Conservation (phyloP, 2,329 filamentous ascomycete species). For the Magnaporthiopsis incrustans region DNA sequence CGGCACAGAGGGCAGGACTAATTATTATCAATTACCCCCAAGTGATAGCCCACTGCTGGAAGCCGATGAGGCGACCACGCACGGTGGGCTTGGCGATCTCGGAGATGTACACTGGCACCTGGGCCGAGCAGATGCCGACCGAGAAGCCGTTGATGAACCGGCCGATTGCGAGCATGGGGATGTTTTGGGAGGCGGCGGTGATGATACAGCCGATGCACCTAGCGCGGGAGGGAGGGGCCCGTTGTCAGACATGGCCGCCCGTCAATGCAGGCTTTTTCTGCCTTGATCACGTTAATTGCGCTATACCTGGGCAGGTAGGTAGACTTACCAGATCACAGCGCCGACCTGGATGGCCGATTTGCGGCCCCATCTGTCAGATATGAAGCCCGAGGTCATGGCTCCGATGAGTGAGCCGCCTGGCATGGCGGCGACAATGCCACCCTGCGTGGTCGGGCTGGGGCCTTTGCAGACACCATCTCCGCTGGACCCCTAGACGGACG, state of each 20-base stretch:
- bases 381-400: constrained; percentile 48
- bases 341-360: constrained; percentile 44
- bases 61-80: constrained; percentile 33
- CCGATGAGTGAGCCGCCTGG: constrained; percentile 62
- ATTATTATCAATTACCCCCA: constrained; percentile 19
- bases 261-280: constrained; percentile 16
- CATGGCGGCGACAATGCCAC: constrained; percentile 64
- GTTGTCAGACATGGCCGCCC: not conserved
- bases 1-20: too few relatives aligned
- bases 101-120: constrained; percentile 64
- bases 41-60: constrained; percentile 38
- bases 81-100: constrained; percentile 48
- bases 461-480: constrained; percentile 37
- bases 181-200: constrained; percentile 35
- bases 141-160: constrained; percentile 64
- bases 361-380: constrained; percentile 45
- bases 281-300: too few relatives aligned
- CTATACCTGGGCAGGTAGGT: not conserved
- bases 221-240: not conserved
- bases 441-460: constrained; percentile 41
- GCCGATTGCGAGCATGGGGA: constrained; percentile 55
- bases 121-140: constrained; percentile 65
- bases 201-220: constrained; percentile 42
- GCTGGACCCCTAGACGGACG: constrained; percentile 18
- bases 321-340: constrained; percentile 33